Percentiles rank a stretch among this genome's conserved stretches.
Conservation (phyloP, 768 basidiomycete species). For the Mycena latifolia region DNA sequence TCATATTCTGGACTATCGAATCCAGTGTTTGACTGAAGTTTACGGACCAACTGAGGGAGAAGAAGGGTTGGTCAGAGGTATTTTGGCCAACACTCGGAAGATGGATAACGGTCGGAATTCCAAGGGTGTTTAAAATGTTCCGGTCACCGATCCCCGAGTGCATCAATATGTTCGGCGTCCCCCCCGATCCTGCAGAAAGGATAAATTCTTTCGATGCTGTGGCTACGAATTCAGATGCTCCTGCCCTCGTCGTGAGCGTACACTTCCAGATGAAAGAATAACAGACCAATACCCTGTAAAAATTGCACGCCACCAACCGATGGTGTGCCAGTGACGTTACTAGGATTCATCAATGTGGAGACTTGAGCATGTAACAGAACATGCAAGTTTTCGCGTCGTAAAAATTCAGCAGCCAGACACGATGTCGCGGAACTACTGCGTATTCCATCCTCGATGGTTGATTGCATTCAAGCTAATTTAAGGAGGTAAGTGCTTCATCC, state of each 20-base stretch:
- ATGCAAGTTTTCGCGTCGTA: conserved; percentile 43
- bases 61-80: conserved; percentile 20
- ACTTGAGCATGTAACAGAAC: conserved; percentile 43
- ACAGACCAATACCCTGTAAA: conserved; percentile 27
- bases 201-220: conserved; percentile 46
- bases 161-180: conserved; percentile 40
- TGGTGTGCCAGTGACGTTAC: background rate
- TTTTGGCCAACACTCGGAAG: conserved; percentile 34
- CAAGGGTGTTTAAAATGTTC: conserved; percentile 5
- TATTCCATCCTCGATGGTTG: conserved; percentile 39
- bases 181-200: conserved; percentile 47
- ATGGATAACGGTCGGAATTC: conserved; percentile 20
- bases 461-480: too few species aligned
- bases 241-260: background rate
- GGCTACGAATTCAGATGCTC: conserved; percentile 12
- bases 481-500: too few species aligned
- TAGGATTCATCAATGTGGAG: conserved; percentile 24
- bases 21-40: conserved; percentile 10
- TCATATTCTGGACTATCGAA: conserved; percentile 3
- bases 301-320: conserved; percentile 16
- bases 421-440: conserved; percentile 48
- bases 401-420: conserved; percentile 41
- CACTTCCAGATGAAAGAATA: conserved; percentile 1
- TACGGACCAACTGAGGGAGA: conserved; percentile 9
- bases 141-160: conserved; percentile 37